Evolutionary conservation across 768 basidiomycete species (phyloP).

Genomic region (Pluteus cervinus): DNA sequence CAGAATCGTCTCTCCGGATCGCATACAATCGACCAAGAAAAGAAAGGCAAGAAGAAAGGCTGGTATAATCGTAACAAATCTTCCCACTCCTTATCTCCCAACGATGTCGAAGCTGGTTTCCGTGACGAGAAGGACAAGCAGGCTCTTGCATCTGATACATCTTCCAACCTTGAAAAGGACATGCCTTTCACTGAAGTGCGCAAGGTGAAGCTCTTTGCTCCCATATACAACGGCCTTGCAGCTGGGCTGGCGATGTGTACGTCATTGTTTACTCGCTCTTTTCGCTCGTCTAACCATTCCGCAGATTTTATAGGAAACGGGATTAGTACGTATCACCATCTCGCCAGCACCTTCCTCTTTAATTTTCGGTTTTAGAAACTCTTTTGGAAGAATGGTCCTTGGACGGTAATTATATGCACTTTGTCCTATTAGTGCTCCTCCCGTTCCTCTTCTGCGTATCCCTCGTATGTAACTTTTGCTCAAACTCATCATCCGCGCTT

Average conservation of each 20-base stretch:
- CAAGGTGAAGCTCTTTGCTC: conserved; percentile 47
- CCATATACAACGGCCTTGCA: conserved; percentile 59
- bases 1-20: conserved; percentile 6
- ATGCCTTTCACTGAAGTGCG: background rate
- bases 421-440: conserved; percentile 51
- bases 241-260: conserved; percentile 48
- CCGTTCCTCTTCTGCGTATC: conserved; percentile 76
- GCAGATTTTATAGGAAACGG: conserved; percentile 63
- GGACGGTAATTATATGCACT: conserved; percentile 55
- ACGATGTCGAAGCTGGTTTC: background rate
- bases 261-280: conserved; percentile 26
- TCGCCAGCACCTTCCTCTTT: background rate
- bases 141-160: background rate
- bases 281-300: conserved; percentile 27
- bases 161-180: background rate
- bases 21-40: background rate
- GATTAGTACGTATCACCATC: conserved; percentile 31
- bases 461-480: conserved; percentile 33
- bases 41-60: conserved; percentile 2
- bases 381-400: conserved; percentile 61
- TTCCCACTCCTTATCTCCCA: too few relatives aligned
- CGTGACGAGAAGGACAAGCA: background rate
- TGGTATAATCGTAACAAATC: too few relatives aligned
- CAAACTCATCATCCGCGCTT: conserved; percentile 8
- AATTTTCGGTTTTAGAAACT: conserved; percentile 19